Base-by-base conservation (phyloP, 805 yeast species). In the Kodamaea leandrae region DNA sequence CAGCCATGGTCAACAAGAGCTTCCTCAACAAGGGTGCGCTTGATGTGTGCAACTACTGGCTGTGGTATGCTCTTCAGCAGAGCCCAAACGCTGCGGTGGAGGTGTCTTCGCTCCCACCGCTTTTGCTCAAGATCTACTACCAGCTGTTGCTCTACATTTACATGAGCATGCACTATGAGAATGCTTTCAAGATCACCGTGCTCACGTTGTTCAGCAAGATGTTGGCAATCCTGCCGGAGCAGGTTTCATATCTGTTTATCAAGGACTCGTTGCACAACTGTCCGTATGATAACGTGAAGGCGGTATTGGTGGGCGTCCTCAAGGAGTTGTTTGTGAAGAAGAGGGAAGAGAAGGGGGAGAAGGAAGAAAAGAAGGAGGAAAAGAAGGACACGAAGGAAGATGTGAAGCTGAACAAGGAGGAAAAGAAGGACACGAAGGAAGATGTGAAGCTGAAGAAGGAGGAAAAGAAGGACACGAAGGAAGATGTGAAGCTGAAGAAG, bases 161-260 rank as follows among this genome's bases (percentile, higher is more conserved):
- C 21, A 38, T 35, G 28, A 29, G 12, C 34, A 32, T n/a, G 40
- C 32, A 18, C 8, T 20, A 21, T 16, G 35, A 39, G 33, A 26
- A 12, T 27, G 35, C 33, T 9, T 29, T 35, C 12, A 32, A 40
- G 24, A 51, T 61, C 1, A 65, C 78, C 21, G 66, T 73, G 8
- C 76, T 80, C 51, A 81, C 90, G 0, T 64, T 86, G 32, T 60
- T 87, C 25, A 79, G 85, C 1, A 80, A 80, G 49, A 53, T 86
- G 2, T 63, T 91, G 49, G 74, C 83, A 6, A 55, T 74, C 15
- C 60, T 80, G 23, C 76, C 81, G 0, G 86, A 85, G 44, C 65
- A 66, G 1, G 60, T 71, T 9, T 62, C 84, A 0, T 86, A 78
- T 60, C 64, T 66, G 2, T 86, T 84, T 54, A 64, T 87, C 12